A percentile compares a stretch with the other conserved stretches of the same genome.
These are phyloP conservation scores for maize (Zea mays) DNA, from an alignment of 176 grass and related monocot species.

Conservation along the genomic window Zm-B73-REFERENCE-NAM-5.0 NC_050101.1:19353001-19353500, in stretches of 20 bases:
- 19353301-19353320: not conserved
- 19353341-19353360: too few relatives aligned
- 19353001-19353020: constrained; percentile 42
- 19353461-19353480: too few relatives aligned
- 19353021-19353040: constrained; percentile 53
- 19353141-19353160: constrained; percentile 61
- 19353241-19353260: constrained; percentile 56
- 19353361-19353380: too few relatives aligned
- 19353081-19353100: constrained; percentile 58
- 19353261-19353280: not conserved
- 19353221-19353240: constrained; percentile 56
- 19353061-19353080: constrained; percentile 39
- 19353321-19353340: not conserved
- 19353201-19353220: constrained; percentile 60
- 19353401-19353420: too few relatives aligned
- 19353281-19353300: not conserved
- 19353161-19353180: constrained; percentile 63
- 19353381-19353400: not conserved
- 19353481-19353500: too few relatives aligned
- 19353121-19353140: constrained; percentile 57
- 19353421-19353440: too few relatives aligned
- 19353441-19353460: too few relatives aligned
- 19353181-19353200: constrained; percentile 55
- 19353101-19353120: constrained; percentile 67
- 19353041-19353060: constrained; percentile 48